Base-by-base conservation (phyloP, 768 basidiomycete species). In the Crepidotus variabilis region DNA sequence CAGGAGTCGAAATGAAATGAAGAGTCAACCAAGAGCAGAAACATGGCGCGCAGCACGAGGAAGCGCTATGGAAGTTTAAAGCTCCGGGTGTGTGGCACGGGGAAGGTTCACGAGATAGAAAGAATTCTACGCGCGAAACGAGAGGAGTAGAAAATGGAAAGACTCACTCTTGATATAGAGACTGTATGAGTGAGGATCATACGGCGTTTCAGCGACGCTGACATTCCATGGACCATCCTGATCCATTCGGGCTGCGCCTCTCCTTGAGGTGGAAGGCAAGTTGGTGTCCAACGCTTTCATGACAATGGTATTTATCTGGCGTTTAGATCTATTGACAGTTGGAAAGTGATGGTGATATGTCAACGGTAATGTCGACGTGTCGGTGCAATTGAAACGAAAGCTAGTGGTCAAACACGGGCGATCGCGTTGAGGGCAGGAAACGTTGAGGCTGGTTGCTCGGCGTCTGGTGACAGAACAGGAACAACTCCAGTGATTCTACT, bases 121-220 rank as follows among this genome's bases (percentile, higher is more conserved):
- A 50, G 28, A 16, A 21, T 14, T 48, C 51, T 60, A 52, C 46
- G 39, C 56, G 53, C 34, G 21, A 33, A 16, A 48, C 55, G 46
- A 47, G n/a, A 54, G 51, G 23, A 49, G 52, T 36, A 18, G 55
- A 60, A 54, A 63, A 61, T 65, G 64, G 60, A 59, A 51, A 49
- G 50, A 83, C 90, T 78, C 72, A 93, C 92, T 94, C 81, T 92
- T 94, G 73, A 94, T 84, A 78, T 94, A 94, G 67, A 94, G 80
- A 67, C 82, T 87, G 75, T 87, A 94, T 8, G 85, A 82, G 61
- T 78, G 76, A 47, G 84, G 68, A 71, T 89, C 86, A 69, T 90
- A 81, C 21, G 88, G 88, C 52, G 84, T 87, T 75, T 92, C 90
- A 60, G 92, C 92, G 60, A 93, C 90, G 69, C 88, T 90, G 67